Conservation (phyloP, 2,329 filamentous ascomycete genomes). For the Alternaria sp. region DNA sequence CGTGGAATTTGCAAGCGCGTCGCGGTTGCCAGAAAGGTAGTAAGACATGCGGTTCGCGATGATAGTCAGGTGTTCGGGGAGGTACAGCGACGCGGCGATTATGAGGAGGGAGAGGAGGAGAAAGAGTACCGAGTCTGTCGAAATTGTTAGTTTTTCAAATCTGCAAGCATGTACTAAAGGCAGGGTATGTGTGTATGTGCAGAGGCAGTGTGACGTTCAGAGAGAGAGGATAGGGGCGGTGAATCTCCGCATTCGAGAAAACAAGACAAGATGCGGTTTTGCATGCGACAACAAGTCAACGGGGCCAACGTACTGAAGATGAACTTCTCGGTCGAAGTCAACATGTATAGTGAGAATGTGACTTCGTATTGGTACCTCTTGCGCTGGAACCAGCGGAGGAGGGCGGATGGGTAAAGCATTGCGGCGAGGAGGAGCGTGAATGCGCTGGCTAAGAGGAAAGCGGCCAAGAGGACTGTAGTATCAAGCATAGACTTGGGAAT, state of each 20-base stretch:
- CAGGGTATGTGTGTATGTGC: background rate
- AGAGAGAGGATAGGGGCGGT: background rate
- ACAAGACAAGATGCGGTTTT: background rate
- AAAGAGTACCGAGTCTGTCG: slow-evolving; percentile 86
- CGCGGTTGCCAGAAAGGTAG: slow-evolving; percentile 86
- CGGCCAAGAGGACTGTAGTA: slow-evolving; percentile 47
- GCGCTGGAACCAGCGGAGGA: slow-evolving; percentile 87
- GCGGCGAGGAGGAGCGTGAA: slow-evolving; percentile 54
- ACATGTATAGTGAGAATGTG: slow-evolving; percentile 96
- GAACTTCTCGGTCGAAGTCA: slow-evolving; percentile 94
- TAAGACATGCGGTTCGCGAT: slow-evolving; percentile 89
- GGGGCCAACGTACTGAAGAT: slow-evolving; percentile 80
- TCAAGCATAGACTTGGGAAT: slow-evolving; percentile 36
- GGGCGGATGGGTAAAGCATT: slow-evolving; percentile 59
- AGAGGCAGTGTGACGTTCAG: background rate
- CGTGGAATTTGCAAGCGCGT: slow-evolving; percentile 26
- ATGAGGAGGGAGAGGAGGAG: slow-evolving; percentile 85
- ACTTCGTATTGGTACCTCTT: slow-evolving; percentile 99
- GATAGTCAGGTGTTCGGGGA: slow-evolving; percentile 87
- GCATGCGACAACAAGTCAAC: background rate
- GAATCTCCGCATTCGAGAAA: background rate
- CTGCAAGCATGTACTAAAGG: background rate
- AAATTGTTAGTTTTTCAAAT: background rate
- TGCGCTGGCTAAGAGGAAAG: slow-evolving; percentile 47
- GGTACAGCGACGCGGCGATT: slow-evolving; percentile 89